These are phyloP conservation scores for Leishmania major DNA, from an alignment of 208 protist species.

Conservation along the genomic window DNA sequence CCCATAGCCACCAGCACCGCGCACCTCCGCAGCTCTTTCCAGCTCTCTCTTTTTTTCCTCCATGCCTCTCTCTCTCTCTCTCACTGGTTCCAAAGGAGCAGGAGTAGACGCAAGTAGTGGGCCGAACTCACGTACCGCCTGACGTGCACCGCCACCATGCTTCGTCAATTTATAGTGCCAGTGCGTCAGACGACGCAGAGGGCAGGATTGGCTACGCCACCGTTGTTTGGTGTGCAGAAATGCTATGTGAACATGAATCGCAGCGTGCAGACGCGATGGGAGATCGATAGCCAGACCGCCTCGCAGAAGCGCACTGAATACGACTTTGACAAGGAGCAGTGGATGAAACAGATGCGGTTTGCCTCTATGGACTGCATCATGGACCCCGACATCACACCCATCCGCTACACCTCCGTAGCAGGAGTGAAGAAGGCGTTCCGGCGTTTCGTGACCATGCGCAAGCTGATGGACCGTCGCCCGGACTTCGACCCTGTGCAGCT, in stretches of 20 bases:
- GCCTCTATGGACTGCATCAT: slow-evolving; percentile 93
- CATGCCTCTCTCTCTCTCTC: background rate
- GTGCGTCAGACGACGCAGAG: slow-evolving; percentile 1
- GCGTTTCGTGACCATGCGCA: slow-evolving; percentile 89
- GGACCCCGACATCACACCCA: slow-evolving; percentile 85
- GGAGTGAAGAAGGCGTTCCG: slow-evolving; percentile 77
- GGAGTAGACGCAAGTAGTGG: background rate
- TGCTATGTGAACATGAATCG: slow-evolving; percentile 86
- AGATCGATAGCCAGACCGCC: slow-evolving; percentile 67
- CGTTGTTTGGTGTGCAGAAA: slow-evolving; percentile 24
- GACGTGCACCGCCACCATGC: slow-evolving; percentile 8
- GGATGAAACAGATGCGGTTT: slow-evolving; percentile 93
- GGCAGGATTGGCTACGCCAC: background rate
- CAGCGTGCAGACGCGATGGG: slow-evolving; percentile 84
- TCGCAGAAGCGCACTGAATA: slow-evolving; percentile 89
- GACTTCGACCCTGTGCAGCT: slow-evolving; percentile 77
- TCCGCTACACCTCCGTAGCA: slow-evolving; percentile 77
- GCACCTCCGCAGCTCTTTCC: background rate
- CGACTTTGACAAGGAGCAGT: slow-evolving; percentile 93
- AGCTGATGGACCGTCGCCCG: slow-evolving; percentile 83
- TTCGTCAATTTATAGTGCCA: slow-evolving; percentile 21
- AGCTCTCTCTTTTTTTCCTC: background rate
- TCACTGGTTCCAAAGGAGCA: background rate
- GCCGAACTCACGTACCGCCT: background rate
- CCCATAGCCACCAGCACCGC: background rate